phyloP scores from a whole-genome alignment of 805 yeast species.

The Yamadazyma tumulicola region DNA sequence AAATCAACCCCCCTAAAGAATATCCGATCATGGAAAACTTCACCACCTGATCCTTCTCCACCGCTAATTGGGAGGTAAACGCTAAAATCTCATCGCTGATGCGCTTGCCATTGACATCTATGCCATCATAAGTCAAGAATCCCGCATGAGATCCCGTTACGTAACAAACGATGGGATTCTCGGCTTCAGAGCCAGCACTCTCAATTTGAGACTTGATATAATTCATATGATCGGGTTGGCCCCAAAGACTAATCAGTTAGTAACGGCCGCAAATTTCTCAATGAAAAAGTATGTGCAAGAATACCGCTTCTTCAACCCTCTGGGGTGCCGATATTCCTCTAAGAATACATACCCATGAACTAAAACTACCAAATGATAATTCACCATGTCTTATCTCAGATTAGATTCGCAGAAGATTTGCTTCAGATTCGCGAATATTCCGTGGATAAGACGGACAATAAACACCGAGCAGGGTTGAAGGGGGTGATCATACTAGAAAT shows the following conservation, averaged over 20 bases:
- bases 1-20: constrained; percentile 41
- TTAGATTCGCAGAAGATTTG: too few species aligned
- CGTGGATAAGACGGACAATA: too few species aligned
- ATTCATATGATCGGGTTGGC: constrained; percentile 63
- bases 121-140: constrained; percentile 80
- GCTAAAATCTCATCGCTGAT: constrained; percentile 61
- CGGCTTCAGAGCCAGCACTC: constrained; percentile 18
- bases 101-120: constrained; percentile 78
- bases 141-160: constrained; percentile 64
- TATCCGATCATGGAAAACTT: constrained; percentile 40
- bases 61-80: constrained; percentile 13
- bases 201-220: constrained; percentile 52
- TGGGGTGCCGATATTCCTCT: neutral
- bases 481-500: constrained; percentile 1
- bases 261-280: constrained; percentile 4
- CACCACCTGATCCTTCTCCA: constrained; percentile 20
- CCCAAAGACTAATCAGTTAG: constrained; percentile 57
- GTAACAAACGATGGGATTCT: constrained; percentile 38
- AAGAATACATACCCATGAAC: constrained; percentile 61
- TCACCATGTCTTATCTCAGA: too few species aligned
- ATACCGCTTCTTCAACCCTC: too few species aligned
- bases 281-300: too few species aligned
- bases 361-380: constrained; percentile 62
- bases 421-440: too few species aligned
- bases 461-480: neutral